Evolutionary conservation across 768 basidiomycete species (phyloP), one percentile per base, ranked within the genome.

Genomic region (Boletus vinaceobasis): DNA sequence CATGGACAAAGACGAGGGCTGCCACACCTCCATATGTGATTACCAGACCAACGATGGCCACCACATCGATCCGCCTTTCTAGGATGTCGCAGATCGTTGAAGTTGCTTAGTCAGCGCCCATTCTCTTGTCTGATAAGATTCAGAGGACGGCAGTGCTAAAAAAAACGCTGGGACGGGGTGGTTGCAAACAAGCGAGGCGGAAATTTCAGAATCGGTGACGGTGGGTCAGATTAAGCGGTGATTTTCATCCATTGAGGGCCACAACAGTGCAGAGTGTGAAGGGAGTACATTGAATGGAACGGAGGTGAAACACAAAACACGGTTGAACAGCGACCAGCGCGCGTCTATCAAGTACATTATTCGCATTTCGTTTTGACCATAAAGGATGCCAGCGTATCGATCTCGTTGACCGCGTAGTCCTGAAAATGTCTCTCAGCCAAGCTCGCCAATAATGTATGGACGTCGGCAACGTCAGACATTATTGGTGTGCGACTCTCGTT

Each of bases 321-420:
- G 43, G 49, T 38, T 33, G 45, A 52, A 54, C 55, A 53, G 63
- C 56, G 60, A 56, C 65, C 53, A 4, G 61, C 56, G 50, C 58
- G 31, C n/a, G 40, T 53, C 53, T 58, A 63, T 43, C 23, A 49
- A 60, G 31, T 54, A 67, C 59, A 59, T 60, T 48, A 63, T 70
- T 81, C 83, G 54, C 74, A 73, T 69, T 82, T 84, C 7, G 71
- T 78, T 69, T 86, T 88, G 47, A 90, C 80, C 87, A 91, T 87
- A 61, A 92, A 91, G 31, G 84, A 80, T 19, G 88, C 87, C 38
- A 92, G 73, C n/a, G 85, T 87, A 56, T 92, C 90, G 44, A 89
- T 84, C 70, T 93, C 90, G 68, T 86, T 85, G 17, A 78, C 71
- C 13, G 71, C 62, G 53, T 82, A 74, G 37, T 86, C 83, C 53